Evolutionary conservation across 805 yeast species (phyloP), one percentile per base, ranked within the genome.

Genomic region (Hanseniaspora hatyaiensis): DNA sequence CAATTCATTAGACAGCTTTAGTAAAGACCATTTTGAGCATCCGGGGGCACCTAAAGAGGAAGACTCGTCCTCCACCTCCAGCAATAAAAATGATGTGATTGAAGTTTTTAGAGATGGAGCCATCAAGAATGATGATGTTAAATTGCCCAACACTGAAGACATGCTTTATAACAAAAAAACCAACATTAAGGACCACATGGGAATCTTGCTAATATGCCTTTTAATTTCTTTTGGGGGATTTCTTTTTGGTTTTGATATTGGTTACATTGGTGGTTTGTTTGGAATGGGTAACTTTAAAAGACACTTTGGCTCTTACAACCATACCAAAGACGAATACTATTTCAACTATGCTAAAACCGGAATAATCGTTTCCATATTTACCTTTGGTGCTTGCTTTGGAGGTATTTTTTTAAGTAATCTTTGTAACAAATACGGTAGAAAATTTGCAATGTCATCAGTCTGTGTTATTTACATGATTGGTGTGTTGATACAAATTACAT

Each of bases 241-340:
- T 77, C 80, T 79, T 37, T 80, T 78, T 55, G 86, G 86, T 53
- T 80, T 80, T 73, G 86, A 80, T 65, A 80, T 85, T 32, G 86
- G 85, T 68, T 78, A 85, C 55, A 77, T 79, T 59, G 75, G 82
- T n/a, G 85, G 85, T 52, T 77, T 80, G 56, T 80, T 79, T 49
- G 74, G 75, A 59, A 61, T 60, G 57, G 55, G 72, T n/a, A 81
- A 78, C 57, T 80, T 73, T 65, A 60, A 65, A 45, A 53, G 57
- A 37, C 68, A 84, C 58, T 80, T 80, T 55, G 87, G 85, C 58
- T 67, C 70, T 52, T 18, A 52, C 1, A 16, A 58, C 1, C 53
- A 65, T 49, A 40, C 59, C 15, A 54, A 41, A 18, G 45, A 58
- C 11, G 65, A 56, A 1, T 61, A 65, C 56, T 66, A 65, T 54